phyloP scores from a whole-genome alignment of 1,284 basidiomycete species.

The Marasmius sp. region DNA sequence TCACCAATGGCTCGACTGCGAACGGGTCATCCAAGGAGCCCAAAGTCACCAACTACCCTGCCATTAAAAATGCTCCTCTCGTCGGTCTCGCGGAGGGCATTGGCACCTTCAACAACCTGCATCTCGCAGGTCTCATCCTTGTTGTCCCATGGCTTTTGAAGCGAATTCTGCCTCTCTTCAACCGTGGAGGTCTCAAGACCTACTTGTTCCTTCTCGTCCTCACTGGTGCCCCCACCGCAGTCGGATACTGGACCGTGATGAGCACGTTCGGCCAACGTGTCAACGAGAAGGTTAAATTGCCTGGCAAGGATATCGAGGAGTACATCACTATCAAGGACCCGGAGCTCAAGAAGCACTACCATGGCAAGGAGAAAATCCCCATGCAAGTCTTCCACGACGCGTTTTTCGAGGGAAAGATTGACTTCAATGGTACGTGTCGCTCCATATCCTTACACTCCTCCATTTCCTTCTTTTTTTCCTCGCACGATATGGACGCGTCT shows the following conservation, averaged over 20 bases:
- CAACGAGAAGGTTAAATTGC: conserved; percentile 87
- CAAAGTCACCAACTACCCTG: conserved; percentile 9
- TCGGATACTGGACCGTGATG: conserved; percentile 91
- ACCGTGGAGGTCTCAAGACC: conserved; percentile 79
- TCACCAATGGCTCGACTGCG: neutral
- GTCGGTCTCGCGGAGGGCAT: conserved; percentile 85
- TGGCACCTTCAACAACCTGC: conserved; percentile 78
- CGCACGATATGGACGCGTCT: conserved; percentile 1
- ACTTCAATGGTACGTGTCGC: conserved; percentile 78
- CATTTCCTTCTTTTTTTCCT: neutral
- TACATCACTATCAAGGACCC: conserved; percentile 92
- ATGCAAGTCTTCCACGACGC: conserved; percentile 98
- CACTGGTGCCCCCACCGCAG: conserved; percentile 74
- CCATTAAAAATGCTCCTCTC: conserved; percentile 55
- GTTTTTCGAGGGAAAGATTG: conserved; percentile 95
- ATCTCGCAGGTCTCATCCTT: conserved; percentile 78
- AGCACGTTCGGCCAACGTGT: conserved; percentile 81
- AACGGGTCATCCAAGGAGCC: conserved; percentile 2
- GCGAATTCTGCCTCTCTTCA: conserved; percentile 74
- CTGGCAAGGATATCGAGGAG: conserved; percentile 82
- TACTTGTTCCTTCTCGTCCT: conserved; percentile 80
- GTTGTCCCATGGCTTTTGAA: conserved; percentile 83
- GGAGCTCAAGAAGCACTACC: conserved; percentile 78
- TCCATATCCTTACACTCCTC: conserved; percentile 8
- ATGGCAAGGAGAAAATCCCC: conserved; percentile 88